Evolutionary conservation across 805 yeast genomes (phyloP).

Genomic region (Zygoascus biomembranicola): DNA sequence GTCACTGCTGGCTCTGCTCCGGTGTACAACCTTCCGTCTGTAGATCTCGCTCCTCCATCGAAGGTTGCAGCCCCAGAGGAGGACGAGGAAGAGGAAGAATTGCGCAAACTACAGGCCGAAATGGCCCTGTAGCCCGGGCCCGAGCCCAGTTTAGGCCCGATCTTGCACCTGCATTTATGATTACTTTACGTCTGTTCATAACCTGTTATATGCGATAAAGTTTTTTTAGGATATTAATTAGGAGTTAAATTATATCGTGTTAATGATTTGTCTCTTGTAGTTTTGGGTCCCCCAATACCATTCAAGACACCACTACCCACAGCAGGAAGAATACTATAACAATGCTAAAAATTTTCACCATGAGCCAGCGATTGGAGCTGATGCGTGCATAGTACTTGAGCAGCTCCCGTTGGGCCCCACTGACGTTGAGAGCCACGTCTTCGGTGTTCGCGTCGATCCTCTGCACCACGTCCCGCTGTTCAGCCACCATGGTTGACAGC

Average conservation of each 20-base stretch:
- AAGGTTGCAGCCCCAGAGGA: slow-evolving; percentile 24
- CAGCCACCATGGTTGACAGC: slow-evolving; percentile 94
- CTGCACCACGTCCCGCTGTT: slow-evolving; percentile 94
- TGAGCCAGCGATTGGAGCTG: slow-evolving; percentile 86
- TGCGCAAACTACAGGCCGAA: slow-evolving; percentile 36
- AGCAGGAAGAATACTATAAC: slow-evolving; percentile 44
- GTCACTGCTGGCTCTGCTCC: slow-evolving; percentile 38
- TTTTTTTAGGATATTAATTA: neutral
- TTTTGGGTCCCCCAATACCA: neutral
- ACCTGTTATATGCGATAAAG: neutral
- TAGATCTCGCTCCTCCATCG: slow-evolving; percentile 15
- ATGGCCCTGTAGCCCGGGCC: slow-evolving; percentile 35
- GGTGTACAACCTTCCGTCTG: slow-evolving; percentile 25
- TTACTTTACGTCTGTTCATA: neutral
- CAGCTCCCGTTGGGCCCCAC: slow-evolving; percentile 91
- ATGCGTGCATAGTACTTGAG: slow-evolving; percentile 83
- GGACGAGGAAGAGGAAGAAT: slow-evolving; percentile 37
- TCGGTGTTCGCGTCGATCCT: slow-evolving; percentile 93
- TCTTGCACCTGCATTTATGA: neutral
- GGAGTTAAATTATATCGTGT: neutral
- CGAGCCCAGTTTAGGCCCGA: too few species aligned
- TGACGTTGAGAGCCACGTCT: slow-evolving; percentile 79
- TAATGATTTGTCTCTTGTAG: neutral
- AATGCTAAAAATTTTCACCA: slow-evolving; percentile 81
- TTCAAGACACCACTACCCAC: slow-evolving; percentile 7